Evolutionary conservation across 768 basidiomycete species (phyloP), one percentile per base, ranked within the genome.

Genomic region (Nidularia pulvinata): DNA sequence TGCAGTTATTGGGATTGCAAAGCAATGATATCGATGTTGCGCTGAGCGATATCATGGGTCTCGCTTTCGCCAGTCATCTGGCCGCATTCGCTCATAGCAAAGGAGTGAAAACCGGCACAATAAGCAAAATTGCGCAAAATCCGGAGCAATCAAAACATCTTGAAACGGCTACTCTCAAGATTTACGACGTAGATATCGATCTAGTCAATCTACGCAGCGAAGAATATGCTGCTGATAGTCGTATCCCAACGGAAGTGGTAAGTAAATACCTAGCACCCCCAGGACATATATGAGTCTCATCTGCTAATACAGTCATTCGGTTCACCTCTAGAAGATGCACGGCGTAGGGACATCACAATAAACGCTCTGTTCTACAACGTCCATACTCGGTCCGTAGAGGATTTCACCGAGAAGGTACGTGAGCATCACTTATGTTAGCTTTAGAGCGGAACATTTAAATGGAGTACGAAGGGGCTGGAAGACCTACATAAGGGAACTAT

Each of bases 111-210:
- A 77, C 82, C 3, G 84, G 84, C 33, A 74, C 77, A 7, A 82
- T 96, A 48, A 82, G 88, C 19, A 93, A 87, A 65, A 91, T 99
- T 54, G 92, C 91, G 54, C 86, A 87, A 55, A 98, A 98, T 65
- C 96, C 97, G 0, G 94, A 95, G 42, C 96, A 98, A 72, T 95
- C 93, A 33, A 99, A 99, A 66, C 97, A 99, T 70, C 80, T 99
- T 33, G 96, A 98, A 71, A 98, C 97, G 1, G 95, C 95, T 2
- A 88, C 88, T 42, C 87, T 93, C 37, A 85, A 82, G 43, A 72
- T 98, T 34, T 75, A 92, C 51, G 94, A 82, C 2, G 71, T 91
- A 46, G 92, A 95, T 54, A 76, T 98, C 46, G 97, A 99, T 68
- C 86, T 97, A 57, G 97, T 98, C 2, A 98, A 98, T 64, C 73